Conservation (phyloP, 2,329 filamentous ascomycete species). For the Penicillium rolfsii region DNA sequence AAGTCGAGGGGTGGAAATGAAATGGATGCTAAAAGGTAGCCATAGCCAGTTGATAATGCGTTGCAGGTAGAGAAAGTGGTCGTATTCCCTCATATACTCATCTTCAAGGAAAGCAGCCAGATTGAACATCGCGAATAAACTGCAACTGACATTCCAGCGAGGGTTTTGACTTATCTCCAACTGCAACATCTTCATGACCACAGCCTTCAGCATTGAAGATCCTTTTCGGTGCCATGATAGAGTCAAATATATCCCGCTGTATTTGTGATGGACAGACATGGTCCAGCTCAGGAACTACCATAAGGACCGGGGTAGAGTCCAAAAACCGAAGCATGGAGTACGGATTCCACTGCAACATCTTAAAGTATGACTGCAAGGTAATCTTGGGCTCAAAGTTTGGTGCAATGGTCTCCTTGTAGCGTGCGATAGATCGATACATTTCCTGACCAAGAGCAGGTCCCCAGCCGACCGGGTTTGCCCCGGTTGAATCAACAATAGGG, state of each 20-base stretch:
- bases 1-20: too few species aligned
- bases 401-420: constrained; percentile 14
- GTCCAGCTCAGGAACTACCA: constrained; percentile 37
- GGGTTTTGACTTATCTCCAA: too few species aligned
- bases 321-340: too few species aligned
- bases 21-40: too few species aligned
- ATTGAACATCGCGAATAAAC: too few species aligned
- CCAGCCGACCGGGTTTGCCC: constrained; percentile 43
- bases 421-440: constrained; percentile 17
- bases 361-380: constrained; percentile 39
- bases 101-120: too few species aligned
- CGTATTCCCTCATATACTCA: too few species aligned
- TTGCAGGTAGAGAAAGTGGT: too few species aligned
- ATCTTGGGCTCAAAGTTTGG: constrained; percentile 27
- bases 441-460: constrained; percentile 25
- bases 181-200: constrained; percentile 8
- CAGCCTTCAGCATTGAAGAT: not conserved
- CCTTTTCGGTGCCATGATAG: constrained; percentile 1
- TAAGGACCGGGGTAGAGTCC: constrained; percentile 28
- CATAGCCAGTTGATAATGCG: too few species aligned
- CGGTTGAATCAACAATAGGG: constrained; percentile 41
- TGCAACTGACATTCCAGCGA: too few species aligned
- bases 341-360: constrained; percentile 19
- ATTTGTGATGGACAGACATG: constrained; percentile 27
- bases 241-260: constrained; percentile 32